phyloP scores from a whole-genome alignment of 305 asterid species.

The Galium porrigens region DNA sequence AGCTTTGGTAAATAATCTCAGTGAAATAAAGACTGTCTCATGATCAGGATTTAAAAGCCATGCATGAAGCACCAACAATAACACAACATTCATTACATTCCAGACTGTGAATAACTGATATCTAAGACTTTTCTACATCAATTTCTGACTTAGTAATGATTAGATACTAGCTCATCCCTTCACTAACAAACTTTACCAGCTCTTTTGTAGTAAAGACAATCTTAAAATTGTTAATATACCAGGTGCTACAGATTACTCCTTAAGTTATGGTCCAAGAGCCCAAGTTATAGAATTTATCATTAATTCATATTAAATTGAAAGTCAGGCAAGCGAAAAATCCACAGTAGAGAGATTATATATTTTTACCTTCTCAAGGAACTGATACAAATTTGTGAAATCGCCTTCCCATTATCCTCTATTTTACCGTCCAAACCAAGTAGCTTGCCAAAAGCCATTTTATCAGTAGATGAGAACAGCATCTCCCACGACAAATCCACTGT shows the following conservation, averaged over 20 bases:
- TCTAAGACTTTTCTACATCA: neutral
- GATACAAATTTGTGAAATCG: constrained; percentile 17
- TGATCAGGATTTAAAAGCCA: neutral
- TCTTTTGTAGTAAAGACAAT: neutral
- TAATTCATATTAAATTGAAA: neutral
- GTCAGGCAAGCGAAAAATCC: neutral
- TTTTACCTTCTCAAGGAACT: constrained; percentile 38
- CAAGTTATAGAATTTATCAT: neutral
- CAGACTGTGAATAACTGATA: neutral
- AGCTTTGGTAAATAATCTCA: neutral
- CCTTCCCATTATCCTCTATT: constrained; percentile 16
- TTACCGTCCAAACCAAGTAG: constrained; percentile 32
- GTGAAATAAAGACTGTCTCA: neutral
- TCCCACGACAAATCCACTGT: constrained; percentile 52
- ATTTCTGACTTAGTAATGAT: neutral
- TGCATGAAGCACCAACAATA: neutral
- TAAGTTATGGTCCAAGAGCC: constrained; percentile 2
- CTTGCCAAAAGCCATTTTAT: constrained; percentile 62
- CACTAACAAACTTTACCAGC: neutral
- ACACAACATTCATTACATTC: neutral
- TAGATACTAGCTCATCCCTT: neutral
- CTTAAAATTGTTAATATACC: neutral
- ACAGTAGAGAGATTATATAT: constrained; percentile 9
- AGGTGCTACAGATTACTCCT: neutral
- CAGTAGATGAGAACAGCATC: constrained; percentile 55